phyloP scores from a whole-genome alignment of 805 yeast species.

The Metschnikowia drakensbergensis region DNA sequence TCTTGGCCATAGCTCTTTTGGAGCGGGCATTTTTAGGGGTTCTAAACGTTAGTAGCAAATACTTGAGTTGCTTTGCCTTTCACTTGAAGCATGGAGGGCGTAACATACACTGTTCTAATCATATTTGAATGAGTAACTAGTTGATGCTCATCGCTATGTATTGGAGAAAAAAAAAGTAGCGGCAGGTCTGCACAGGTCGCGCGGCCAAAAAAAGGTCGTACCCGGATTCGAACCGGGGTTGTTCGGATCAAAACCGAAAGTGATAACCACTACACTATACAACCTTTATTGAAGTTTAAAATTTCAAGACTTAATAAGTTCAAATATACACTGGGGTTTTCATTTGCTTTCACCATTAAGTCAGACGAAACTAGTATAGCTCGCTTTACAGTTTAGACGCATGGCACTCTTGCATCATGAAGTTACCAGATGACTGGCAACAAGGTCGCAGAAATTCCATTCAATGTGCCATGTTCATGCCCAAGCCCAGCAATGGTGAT shows the following conservation, averaged over 20 bases:
- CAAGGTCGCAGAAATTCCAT: too few species aligned
- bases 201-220: conserved; percentile 50
- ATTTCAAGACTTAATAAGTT: too few species aligned
- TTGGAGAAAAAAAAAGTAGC: conserved; percentile 1
- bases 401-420: too few species aligned
- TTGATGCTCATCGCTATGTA: conserved; percentile 14
- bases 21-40: conserved; percentile 95
- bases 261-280: conserved; percentile 80
- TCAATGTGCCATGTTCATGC: too few species aligned
- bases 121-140: conserved; percentile 13
- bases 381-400: too few species aligned
- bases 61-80: background rate
- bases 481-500: too few species aligned
- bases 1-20: conserved; percentile 87
- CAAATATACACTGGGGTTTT: too few species aligned
- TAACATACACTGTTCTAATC: conserved; percentile 39
- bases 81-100: background rate
- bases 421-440: too few species aligned
- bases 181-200: background rate
- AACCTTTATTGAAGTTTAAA: conserved; percentile 20
- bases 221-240: conserved; percentile 87
- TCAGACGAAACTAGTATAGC: too few species aligned
- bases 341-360: too few species aligned
- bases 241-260: conserved; percentile 77
- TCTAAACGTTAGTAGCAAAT: conserved; percentile 28